Percentiles rank a stretch among this genome's conserved stretches.
phyloP scores from a whole-genome alignment of 306 rosid genomes.

The Crataegus laevigata region DNA sequence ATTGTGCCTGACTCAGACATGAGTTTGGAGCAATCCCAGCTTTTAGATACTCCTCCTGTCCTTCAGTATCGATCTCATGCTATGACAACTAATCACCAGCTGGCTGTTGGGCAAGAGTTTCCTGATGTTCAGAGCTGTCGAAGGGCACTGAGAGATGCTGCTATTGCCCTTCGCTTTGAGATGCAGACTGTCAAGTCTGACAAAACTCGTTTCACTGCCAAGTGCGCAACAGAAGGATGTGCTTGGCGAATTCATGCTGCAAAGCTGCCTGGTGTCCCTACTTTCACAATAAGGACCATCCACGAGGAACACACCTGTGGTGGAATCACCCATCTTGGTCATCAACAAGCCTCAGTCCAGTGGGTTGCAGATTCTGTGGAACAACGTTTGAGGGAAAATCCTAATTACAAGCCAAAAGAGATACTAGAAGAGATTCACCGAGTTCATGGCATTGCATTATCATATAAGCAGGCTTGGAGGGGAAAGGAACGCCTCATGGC shows the following conservation, averaged over 20 bases:
- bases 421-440: constrained; percentile 52
- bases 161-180: constrained; percentile 48
- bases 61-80: constrained; percentile 29
- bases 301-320: constrained; percentile 39
- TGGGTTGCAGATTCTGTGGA: constrained; percentile 53
- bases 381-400: constrained; percentile 40
- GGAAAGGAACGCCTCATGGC: constrained; percentile 54
- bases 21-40: constrained; percentile 17
- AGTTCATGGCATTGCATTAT: constrained; percentile 41
- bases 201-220: constrained; percentile 49
- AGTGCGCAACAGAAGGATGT: constrained; percentile 46
- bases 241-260: constrained; percentile 62
- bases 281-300: constrained; percentile 47
- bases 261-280: constrained; percentile 43
- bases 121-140: constrained; percentile 49
- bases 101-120: constrained; percentile 53
- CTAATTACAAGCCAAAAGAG: constrained; percentile 46
- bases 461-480: constrained; percentile 48
- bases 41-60: constrained; percentile 16
- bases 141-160: constrained; percentile 53
- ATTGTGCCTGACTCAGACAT: constrained; percentile 23
- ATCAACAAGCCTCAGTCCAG: constrained; percentile 51
- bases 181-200: constrained; percentile 47
- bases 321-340: constrained; percentile 50
- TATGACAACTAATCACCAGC: constrained; percentile 11